Evolutionary conservation across 108 stramenopile species (phyloP).

Genomic region (Bacterosira constricta): DNA sequence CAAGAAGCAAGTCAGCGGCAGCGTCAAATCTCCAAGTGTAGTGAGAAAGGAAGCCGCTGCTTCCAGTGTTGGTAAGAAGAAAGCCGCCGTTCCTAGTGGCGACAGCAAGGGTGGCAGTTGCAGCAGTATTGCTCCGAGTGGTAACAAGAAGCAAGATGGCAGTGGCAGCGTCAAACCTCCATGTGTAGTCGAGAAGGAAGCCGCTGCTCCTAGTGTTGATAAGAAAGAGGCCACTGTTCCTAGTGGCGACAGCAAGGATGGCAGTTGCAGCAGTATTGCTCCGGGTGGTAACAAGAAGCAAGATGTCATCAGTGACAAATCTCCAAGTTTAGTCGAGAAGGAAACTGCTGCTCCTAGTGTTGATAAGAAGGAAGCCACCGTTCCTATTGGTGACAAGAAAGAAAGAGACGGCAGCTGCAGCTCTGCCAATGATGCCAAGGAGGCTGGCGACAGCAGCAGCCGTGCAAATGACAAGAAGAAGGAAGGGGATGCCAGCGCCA

Average conservation of each 20-base stretch:
- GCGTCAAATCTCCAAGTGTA: not conserved
- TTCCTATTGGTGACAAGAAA: not conserved
- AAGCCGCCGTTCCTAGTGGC: too few species aligned
- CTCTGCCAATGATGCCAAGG: not conserved
- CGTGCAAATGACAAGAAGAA: too few species aligned
- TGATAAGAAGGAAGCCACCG: too few species aligned
- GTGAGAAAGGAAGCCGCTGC: not conserved
- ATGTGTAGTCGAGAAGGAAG: not conserved
- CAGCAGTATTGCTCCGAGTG: not conserved
- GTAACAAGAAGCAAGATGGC: not conserved
- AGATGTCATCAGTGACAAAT: not conserved
- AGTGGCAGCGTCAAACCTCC: not conserved
- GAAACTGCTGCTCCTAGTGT: not conserved
- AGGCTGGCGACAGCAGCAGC: too few species aligned
- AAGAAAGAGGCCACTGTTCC: too few species aligned
- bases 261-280: not conserved
- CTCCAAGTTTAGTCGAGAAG: not conserved
- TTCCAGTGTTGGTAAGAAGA: too few species aligned
- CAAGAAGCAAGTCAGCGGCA: not conserved
- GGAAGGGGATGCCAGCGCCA: too few species aligned
- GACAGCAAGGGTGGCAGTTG: not conserved
- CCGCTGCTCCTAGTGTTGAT: not conserved
- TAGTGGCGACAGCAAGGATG: not conserved
- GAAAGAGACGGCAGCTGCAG: not conserved
- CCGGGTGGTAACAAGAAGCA: not conserved